Conservation (phyloP, 108 stramenopile genomes). For the Nitzschia sp. region DNA sequence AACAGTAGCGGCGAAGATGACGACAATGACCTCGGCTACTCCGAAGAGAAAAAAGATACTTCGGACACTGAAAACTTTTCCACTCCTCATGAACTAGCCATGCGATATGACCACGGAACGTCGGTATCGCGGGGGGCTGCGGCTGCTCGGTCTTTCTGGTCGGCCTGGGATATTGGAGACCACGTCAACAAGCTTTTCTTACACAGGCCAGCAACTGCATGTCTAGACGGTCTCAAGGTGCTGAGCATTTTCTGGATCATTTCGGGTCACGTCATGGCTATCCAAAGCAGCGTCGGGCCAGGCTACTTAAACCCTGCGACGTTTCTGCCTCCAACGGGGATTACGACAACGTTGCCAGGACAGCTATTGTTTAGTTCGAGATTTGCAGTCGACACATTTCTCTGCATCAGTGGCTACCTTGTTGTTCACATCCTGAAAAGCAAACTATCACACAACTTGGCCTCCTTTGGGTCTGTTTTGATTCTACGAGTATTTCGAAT, state of each 20-base stretch:
- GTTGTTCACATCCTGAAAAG: conserved; percentile 38
- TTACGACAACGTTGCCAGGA: conserved; percentile 43
- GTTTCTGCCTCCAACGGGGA: conserved; percentile 51
- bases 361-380: conserved; percentile 53
- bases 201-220: conserved; percentile 40
- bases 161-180: conserved; percentile 32
- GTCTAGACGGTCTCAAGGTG: conserved; percentile 52
- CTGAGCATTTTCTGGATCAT: conserved; percentile 58
- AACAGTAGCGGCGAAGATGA: too few relatives aligned
- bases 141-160: conserved; percentile 22
- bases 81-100: neutral
- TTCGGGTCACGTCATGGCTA: conserved; percentile 55
- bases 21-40: neutral
- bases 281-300: conserved; percentile 41
- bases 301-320: conserved; percentile 53
- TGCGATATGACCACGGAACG: neutral
- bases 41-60: conserved; percentile 21
- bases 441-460: conserved; percentile 14
- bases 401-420: conserved; percentile 58
- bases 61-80: neutral
- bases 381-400: conserved; percentile 63
- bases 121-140: neutral
- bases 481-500: conserved; percentile 45
- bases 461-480: conserved; percentile 9
- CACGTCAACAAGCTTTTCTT: conserved; percentile 8